These are phyloP conservation scores for Myxozyma neotropica DNA, from an alignment of 805 yeast species.

Conservation along the genomic window DNA sequence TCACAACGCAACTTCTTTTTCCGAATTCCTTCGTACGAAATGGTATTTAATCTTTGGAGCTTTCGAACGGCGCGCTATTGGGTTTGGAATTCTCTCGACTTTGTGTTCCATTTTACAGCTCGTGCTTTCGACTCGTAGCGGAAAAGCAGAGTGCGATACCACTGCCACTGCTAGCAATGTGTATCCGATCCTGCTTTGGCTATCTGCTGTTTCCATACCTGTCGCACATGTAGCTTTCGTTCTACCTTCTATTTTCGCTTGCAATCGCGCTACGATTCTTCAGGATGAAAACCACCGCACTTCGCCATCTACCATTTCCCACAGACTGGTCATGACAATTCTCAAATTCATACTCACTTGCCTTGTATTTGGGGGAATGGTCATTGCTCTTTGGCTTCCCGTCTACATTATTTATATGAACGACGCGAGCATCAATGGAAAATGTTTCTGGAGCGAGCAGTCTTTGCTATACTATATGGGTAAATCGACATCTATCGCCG, in stretches of 20 bases:
- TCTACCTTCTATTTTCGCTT: conserved; percentile 20
- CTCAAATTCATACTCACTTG: conserved; percentile 1
- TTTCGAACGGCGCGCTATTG: conserved; percentile 23
- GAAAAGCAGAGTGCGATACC: conserved; percentile 10
- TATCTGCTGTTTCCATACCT: conserved; percentile 14
- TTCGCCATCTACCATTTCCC: background rate
- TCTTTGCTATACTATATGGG: conserved; percentile 29
- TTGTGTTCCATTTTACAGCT: conserved; percentile 13
- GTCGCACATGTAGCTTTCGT: conserved; percentile 12
- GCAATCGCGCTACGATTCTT: background rate
- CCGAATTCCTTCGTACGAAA: background rate
- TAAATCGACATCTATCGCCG: conserved; percentile 20
- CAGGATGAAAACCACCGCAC: background rate
- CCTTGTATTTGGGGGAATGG: conserved; percentile 6
- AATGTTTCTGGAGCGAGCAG: conserved; percentile 17
- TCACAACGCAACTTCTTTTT: background rate
- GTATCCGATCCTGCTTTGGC: conserved; percentile 23
- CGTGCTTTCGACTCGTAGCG: conserved; percentile 8
- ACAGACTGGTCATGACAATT: background rate
- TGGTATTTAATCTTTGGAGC: conserved; percentile 16
- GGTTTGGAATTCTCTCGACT: conserved; percentile 4
- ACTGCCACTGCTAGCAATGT: background rate
- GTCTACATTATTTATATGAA: conserved; percentile 26
- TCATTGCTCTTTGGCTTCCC: conserved; percentile 22
- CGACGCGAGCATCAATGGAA: conserved; percentile 17